Percentiles rank a stretch among this genome's conserved stretches.
These are phyloP conservation scores for Piper betle DNA, from an alignment of 164 flowering plant species.

Conservation along the genomic window DNA sequence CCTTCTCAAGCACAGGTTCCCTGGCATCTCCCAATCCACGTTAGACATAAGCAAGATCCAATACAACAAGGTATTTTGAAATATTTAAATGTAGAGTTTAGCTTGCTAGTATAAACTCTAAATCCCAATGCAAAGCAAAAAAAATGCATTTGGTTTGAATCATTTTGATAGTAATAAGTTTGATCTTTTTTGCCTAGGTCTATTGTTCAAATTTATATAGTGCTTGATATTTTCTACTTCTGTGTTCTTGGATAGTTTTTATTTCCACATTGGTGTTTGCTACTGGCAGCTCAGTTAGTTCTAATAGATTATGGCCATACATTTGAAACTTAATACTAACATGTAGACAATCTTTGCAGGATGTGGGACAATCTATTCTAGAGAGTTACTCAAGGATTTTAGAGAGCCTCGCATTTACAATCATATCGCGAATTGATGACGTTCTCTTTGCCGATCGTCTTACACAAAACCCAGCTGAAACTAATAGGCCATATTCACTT, in stretches of 20 bases:
- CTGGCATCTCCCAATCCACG: slow-evolving; percentile 74
- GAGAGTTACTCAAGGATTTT: slow-evolving; percentile 90
- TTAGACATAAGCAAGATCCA: slow-evolving; percentile 83
- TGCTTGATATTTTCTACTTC: too few species aligned
- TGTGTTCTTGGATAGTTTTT: too few species aligned
- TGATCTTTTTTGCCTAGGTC: too few species aligned
- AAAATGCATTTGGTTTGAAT: too few species aligned
- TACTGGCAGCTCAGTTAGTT: too few species aligned
- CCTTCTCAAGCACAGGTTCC: slow-evolving; percentile 69
- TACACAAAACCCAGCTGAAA: slow-evolving; percentile 26
- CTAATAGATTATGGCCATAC: neutral
- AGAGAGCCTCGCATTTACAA: slow-evolving; percentile 70
- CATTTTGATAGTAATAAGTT: too few species aligned
- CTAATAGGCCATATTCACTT: slow-evolving; percentile 3
- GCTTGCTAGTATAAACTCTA: too few species aligned
- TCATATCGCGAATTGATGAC: slow-evolving; percentile 72
- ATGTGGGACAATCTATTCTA: slow-evolving; percentile 68
- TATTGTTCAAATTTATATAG: too few species aligned
- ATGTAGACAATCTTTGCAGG: slow-evolving; percentile 30
- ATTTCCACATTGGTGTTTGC: too few species aligned
- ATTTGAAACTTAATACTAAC: neutral
- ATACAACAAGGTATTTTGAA: slow-evolving; percentile 37
- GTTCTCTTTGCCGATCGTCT: slow-evolving; percentile 49
- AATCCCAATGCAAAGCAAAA: too few species aligned
- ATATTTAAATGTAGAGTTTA: neutral